These are phyloP conservation scores for Termitomyces heimii DNA, from an alignment of 768 basidiomycete species.

Conservation along the genomic window DNA sequence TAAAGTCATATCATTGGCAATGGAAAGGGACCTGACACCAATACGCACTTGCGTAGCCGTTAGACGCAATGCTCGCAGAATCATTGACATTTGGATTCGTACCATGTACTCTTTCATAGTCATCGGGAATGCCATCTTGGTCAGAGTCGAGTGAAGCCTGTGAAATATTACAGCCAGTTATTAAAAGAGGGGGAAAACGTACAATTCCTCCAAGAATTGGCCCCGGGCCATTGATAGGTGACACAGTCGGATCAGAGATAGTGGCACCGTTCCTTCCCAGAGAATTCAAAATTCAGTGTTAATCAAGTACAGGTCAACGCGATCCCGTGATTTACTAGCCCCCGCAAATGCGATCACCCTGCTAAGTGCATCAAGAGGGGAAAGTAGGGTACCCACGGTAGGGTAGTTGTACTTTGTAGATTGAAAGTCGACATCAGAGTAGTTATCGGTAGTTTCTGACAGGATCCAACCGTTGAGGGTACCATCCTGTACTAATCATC, in stretches of 20 bases:
- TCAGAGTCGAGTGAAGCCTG: constrained; percentile 25
- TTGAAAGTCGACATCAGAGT: constrained; percentile 28
- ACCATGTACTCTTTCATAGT: constrained; percentile 26
- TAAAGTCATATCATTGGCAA: not conserved
- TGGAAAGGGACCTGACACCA: not conserved
- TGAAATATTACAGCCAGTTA: no score
- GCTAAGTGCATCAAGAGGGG: constrained; percentile 22
- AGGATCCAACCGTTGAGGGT: constrained; percentile 24
- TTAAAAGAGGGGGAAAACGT: not conserved
- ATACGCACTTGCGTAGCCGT: constrained; percentile 29
- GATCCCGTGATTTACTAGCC: constrained; percentile 26
- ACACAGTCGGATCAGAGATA: constrained; percentile 21
- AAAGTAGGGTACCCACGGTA: constrained; percentile 22
- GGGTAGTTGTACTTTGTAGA: constrained; percentile 23
- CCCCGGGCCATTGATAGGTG: constrained; percentile 26
- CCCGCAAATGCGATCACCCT: constrained; percentile 24
- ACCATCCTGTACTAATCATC: constrained; percentile 16
- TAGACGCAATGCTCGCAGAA: constrained; percentile 23
- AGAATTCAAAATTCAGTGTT: constrained; percentile 25
- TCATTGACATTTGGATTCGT: constrained; percentile 25
- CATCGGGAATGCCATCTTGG: constrained; percentile 27
- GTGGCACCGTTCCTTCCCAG: constrained; percentile 27
- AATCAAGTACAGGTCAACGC: constrained; percentile 26
- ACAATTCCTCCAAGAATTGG: constrained; percentile 26
- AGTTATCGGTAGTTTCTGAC: constrained; percentile 20